Percentiles rank a stretch among this genome's conserved stretches.
These are phyloP conservation scores for Solanum phureja DNA, from an alignment of 257 asterid genomes.

Conservation along the genomic window DNA sequence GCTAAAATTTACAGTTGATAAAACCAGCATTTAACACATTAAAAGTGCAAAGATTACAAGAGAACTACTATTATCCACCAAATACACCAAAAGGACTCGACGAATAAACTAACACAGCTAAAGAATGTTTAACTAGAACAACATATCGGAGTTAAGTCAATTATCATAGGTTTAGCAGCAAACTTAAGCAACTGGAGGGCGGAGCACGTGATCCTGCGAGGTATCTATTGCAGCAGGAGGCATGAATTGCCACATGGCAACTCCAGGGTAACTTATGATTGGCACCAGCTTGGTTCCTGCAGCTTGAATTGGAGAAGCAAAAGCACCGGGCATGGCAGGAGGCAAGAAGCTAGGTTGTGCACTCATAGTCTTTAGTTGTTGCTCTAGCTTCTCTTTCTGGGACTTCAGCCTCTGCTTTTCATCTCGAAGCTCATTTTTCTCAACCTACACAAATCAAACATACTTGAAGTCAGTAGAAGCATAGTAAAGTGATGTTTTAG, in stretches of 20 bases:
- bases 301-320: slow-evolving; percentile 52
- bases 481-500: background rate
- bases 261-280: slow-evolving; percentile 77
- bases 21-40: slow-evolving; percentile 16
- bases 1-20: slow-evolving; percentile 21
- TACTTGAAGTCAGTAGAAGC: background rate
- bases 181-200: slow-evolving; percentile 84
- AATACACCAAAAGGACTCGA: slow-evolving; percentile 5
- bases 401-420: slow-evolving; percentile 84
- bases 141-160: background rate
- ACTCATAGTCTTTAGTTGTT: slow-evolving; percentile 63
- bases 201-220: slow-evolving; percentile 88
- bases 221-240: slow-evolving; percentile 96
- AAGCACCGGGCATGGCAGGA: slow-evolving; percentile 39
- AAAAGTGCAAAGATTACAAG: background rate
- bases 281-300: slow-evolving; percentile 78
- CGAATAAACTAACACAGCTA: background rate
- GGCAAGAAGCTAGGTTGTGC: slow-evolving; percentile 47
- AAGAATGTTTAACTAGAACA: slow-evolving; percentile 18
- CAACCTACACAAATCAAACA: slow-evolving; percentile 34
- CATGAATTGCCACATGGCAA: slow-evolving; percentile 98
- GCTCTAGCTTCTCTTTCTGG: slow-evolving; percentile 89
- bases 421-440: slow-evolving; percentile 87
- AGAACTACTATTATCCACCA: slow-evolving; percentile 18
- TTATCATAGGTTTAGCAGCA: slow-evolving; percentile 11